Conservation (phyloP, 2,329 filamentous ascomycete genomes). For the Incumbomyces delicatus region DNA sequence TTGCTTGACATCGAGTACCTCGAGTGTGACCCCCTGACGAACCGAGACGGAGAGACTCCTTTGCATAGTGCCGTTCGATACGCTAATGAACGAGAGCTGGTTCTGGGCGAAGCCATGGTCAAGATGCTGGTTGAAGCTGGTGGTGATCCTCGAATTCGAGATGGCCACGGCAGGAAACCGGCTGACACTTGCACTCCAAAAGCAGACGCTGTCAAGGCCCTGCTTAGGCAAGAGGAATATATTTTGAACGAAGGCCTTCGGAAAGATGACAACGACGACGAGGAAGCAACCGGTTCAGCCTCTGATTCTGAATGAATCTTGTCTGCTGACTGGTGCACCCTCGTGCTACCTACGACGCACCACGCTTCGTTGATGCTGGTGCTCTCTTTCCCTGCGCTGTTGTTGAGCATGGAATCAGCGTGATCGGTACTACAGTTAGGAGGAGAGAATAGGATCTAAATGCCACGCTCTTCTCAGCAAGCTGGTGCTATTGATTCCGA, state of each 20-base stretch:
- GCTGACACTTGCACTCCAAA: constrained; percentile 34
- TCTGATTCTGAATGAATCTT: constrained; percentile 37
- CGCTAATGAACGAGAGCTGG: constrained; percentile 37
- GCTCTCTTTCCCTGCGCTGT: neutral
- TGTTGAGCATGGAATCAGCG: neutral
- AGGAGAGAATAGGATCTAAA: too few relatives aligned
- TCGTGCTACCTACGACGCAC: neutral
- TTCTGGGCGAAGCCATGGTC: constrained; percentile 36
- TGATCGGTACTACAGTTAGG: too few relatives aligned
- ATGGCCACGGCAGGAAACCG: constrained; percentile 39
- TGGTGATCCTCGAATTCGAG: constrained; percentile 38
- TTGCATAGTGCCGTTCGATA: constrained; percentile 37
- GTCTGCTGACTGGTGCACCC: neutral
- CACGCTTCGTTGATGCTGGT: neutral
- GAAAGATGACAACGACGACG: constrained; percentile 25
- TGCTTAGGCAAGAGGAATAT: constrained; percentile 38
- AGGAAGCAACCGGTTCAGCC: constrained; percentile 32
- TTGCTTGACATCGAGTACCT: constrained; percentile 40
- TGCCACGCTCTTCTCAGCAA: too few relatives aligned
- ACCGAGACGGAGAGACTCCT: constrained; percentile 37
- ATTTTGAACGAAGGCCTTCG: constrained; percentile 36
- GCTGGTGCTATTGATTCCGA: too few relatives aligned
- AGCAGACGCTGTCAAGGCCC: constrained; percentile 32
- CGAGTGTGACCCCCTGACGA: constrained; percentile 39
- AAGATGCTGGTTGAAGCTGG: constrained; percentile 42